Conservation (phyloP, 495 filamentous ascomycete genomes). For the Aspergillus ellipticus region DNA sequence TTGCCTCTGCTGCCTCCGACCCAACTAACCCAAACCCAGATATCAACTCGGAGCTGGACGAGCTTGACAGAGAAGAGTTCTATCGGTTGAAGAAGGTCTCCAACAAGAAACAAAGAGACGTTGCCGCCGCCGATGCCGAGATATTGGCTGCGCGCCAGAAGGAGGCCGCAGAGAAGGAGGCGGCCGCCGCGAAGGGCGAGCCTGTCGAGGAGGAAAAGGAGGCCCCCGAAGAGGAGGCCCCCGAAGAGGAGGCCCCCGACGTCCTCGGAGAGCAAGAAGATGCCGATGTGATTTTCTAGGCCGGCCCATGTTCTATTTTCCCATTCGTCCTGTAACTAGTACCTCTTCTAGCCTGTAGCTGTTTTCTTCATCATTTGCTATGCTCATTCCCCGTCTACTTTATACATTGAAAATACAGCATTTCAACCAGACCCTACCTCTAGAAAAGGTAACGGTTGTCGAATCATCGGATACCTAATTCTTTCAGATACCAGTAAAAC, state of each 20-base stretch:
- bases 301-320: conserved; percentile 12
- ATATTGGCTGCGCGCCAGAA: conserved; percentile 57
- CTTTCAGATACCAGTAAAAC: background rate
- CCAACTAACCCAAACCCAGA: conserved; percentile 46
- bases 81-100: conserved; percentile 97
- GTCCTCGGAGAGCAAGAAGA: conserved; percentile 84
- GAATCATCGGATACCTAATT: background rate
- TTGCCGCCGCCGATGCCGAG: conserved; percentile 68
- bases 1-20: background rate
- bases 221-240: conserved; percentile 25
- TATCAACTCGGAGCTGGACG: conserved; percentile 98
- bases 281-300: conserved; percentile 90
- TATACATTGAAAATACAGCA: background rate
- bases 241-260: conserved; percentile 55
- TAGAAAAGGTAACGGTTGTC: background rate
- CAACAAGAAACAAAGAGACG: conserved; percentile 88
- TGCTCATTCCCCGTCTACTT: conserved; percentile 7
- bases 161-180: conserved; percentile 38
- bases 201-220: conserved; percentile 37
- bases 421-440: background rate
- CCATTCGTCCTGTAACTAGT: conserved; percentile 20
- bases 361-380: conserved; percentile 24
- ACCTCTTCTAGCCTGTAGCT: conserved; percentile 19
- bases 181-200: conserved; percentile 25
- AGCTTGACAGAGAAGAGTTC: conserved; percentile 97